Evolutionary conservation across 2,329 filamentous ascomycete species (phyloP), one percentile per base, ranked within the genome.

Genomic region (Corniculantispora saksenae): DNA sequence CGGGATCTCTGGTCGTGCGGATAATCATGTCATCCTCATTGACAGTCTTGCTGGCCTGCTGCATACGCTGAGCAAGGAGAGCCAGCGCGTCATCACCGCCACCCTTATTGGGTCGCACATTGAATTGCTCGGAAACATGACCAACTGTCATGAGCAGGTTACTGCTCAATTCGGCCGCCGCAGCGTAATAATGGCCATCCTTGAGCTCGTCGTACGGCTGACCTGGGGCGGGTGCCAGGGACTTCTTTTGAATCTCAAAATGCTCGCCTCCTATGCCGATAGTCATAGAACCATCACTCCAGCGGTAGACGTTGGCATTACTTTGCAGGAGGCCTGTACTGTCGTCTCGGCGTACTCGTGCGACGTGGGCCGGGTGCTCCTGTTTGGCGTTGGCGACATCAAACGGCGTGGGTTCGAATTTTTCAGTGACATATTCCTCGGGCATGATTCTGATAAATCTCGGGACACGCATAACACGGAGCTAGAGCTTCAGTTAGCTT

Each of bases 251-350:
- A 54, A 94, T 84, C 72, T 93, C 90, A 80, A 90, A 94, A 72
- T 94, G 91, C 68, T 89, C 87, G 66, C 87, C 88, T 17, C 91
- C 91, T 27, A 94, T 82, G n/a, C 90, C 86, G 27, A 94, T 80
- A 13, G 91, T 93, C 19, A 92, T 80, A 4, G 89, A 92, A 32
- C 91, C 91, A 72, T 94, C 91, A 67, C 89, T 92, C 91, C 91
- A 94, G 70, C 86, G 86, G 72, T 92, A 86, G 35, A 94, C 80
- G 67, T 89, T 85, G 2, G 91, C 86, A 73, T 94, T 94, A 72
- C 91, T 93, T 73, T 91, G 86, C 15, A 93, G 81, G 67, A 87
- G 80, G 57, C 85, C 84, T 1, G 87, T 89, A n/a, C 83, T 83
- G 12, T 87, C 82, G 65, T 92, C 88, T 71, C 84, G 86, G 62